Conservation (phyloP, 192 early-diverging fungal genomes). For the Funneliformis geosporum region DNA sequence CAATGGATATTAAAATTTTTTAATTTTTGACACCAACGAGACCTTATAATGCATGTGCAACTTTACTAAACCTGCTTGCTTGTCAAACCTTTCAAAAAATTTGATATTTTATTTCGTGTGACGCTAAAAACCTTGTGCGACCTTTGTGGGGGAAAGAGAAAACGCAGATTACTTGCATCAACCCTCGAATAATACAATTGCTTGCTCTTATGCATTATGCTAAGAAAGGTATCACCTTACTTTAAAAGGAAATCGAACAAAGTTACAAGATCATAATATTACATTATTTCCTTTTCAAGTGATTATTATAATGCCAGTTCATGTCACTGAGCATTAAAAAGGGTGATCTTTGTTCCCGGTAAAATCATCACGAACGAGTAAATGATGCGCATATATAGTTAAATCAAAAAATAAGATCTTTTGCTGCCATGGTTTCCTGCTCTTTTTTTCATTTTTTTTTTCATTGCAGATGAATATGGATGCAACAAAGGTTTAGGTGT, state of each 20-base stretch:
- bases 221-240: not conserved
- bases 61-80: not conserved
- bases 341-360: too few species aligned
- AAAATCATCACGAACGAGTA: too few species aligned
- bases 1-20: not conserved
- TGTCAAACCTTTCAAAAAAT: not conserved
- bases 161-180: not conserved
- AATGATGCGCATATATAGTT: too few species aligned
- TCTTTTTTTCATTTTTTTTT: too few species aligned
- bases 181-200: not conserved
- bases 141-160: not conserved
- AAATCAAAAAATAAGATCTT: too few species aligned
- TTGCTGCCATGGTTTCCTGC: too few species aligned
- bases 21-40: not conserved
- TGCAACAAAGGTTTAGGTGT: too few species aligned
- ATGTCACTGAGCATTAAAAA: too few species aligned
- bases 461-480: too few species aligned
- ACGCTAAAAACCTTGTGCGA: not conserved
- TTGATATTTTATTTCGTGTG: not conserved
- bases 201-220: conserved; percentile 1
- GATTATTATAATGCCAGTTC: too few species aligned
- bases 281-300: too few species aligned
- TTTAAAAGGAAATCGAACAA: not conserved
- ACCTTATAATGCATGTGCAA: not conserved
- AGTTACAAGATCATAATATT: not conserved